Percentiles rank a stretch among this genome's conserved stretches.
phyloP scores from a whole-genome alignment of 768 basidiomycete genomes.

The Calocybe cyanea region DNA sequence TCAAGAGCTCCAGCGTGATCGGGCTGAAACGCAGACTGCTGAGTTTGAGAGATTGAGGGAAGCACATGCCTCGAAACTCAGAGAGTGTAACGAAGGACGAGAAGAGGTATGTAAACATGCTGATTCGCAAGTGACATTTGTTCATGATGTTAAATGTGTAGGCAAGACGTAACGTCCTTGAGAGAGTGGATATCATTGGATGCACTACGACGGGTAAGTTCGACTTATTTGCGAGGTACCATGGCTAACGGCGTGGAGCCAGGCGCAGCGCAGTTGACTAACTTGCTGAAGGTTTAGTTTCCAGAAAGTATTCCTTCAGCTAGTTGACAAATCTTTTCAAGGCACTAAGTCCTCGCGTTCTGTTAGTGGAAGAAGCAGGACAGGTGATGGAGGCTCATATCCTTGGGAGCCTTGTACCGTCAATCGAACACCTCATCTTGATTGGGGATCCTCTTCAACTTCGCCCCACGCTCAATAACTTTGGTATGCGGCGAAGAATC shows the following conservation, averaged over 20 bases:
- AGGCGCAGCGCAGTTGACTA: constrained; percentile 68
- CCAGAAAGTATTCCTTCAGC: neutral
- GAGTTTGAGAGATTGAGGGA: constrained; percentile 42
- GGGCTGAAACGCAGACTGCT: constrained; percentile 19
- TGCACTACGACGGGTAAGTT: constrained; percentile 70
- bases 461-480: constrained; percentile 64
- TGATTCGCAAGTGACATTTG: neutral
- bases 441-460: constrained; percentile 82
- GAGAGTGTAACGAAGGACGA: constrained; percentile 40
- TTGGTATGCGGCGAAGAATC: constrained; percentile 34
- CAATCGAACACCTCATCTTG: constrained; percentile 69
- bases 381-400: constrained; percentile 81
- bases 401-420: constrained; percentile 56
- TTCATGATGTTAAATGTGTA: constrained; percentile 21
- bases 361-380: constrained; percentile 79
- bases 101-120: constrained; percentile 43
- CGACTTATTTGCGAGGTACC: neutral
- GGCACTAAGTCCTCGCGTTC: constrained; percentile 55
- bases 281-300: constrained; percentile 47
- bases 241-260: neutral
- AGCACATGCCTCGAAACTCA: constrained; percentile 27
- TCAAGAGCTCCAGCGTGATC: constrained; percentile 19
- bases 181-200: constrained; percentile 58
- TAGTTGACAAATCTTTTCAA: constrained; percentile 20
- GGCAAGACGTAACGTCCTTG: constrained; percentile 54